A percentile compares a stretch with the other conserved stretches of the same genome.
Conservation (phyloP, 371 early-diverging fungal genomes). For the Chytridium lagenaria region DNA sequence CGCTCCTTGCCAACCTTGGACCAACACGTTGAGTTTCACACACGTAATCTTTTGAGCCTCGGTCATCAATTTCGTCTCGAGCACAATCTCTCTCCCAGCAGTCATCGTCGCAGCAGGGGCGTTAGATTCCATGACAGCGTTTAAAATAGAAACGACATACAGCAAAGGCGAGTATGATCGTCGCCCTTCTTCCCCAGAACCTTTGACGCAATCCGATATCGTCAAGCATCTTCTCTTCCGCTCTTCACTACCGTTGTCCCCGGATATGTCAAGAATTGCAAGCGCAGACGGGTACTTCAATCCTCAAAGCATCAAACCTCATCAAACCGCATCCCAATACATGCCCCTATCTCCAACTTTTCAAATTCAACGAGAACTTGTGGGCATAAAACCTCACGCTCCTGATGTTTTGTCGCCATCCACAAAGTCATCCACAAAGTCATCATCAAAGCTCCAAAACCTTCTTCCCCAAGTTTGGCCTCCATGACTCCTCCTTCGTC, state of each 20-base stretch:
- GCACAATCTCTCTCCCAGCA: neutral
- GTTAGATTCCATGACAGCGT: constrained; percentile 6
- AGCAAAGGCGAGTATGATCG: constrained; percentile 3
- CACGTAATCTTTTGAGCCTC: too few relatives aligned
- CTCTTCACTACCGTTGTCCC: neutral
- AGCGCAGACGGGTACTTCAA: neutral
- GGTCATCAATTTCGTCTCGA: too few relatives aligned
- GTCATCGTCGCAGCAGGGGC: neutral
- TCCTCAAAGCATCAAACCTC: neutral
- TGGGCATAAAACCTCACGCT: too few relatives aligned
- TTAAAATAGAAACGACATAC: neutral
- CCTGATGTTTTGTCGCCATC: neutral
- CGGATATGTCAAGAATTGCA: too few relatives aligned
- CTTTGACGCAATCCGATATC: neutral
- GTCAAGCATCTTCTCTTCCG: constrained; percentile 1
- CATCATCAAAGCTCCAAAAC: neutral
- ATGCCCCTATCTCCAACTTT: neutral
- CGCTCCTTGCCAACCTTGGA: neutral
- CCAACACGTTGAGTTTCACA: too few relatives aligned
- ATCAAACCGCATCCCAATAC: neutral
- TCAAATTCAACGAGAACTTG: too few relatives aligned
- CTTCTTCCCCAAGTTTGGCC: neutral
- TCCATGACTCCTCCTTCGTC: neutral
- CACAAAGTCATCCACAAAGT: neutral
- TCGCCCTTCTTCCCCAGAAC: constrained; percentile 1